Conservation (phyloP, 73 alveolate genomes). For the Stentor coeruleus region DNA sequence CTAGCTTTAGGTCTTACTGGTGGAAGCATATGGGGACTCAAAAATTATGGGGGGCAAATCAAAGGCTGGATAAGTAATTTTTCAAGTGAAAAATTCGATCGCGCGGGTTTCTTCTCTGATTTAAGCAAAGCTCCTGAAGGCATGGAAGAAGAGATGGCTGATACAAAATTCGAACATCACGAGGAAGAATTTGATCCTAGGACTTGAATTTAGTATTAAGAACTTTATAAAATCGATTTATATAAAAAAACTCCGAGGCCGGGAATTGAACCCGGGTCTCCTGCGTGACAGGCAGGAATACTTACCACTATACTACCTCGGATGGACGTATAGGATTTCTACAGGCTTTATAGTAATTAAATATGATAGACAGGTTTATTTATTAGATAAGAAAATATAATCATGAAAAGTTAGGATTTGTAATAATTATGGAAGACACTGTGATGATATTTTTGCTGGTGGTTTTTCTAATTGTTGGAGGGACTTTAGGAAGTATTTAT, state of each 20-base stretch:
- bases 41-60: no score
- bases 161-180: not conserved
- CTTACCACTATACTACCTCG: not conserved
- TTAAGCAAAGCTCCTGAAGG: not conserved
- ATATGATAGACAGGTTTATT: no score
- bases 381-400: no score
- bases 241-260: not conserved
- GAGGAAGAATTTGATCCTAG: not conserved
- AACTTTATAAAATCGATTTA: no score
- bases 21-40: no score
- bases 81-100: not conserved
- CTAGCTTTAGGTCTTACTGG: no score
- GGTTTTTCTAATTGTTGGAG: not conserved
- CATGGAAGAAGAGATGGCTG: not conserved
- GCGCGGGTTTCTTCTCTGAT: not conserved
- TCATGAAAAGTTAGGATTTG: no score
- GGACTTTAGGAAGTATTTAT: not conserved
- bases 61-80: not conserved
- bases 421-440: constrained; percentile 14
- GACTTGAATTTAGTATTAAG: not conserved
- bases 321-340: not conserved
- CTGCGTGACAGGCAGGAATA: not conserved
- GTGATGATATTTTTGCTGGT: not conserved
- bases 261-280: constrained; percentile 5
- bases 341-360: no score